A percentile compares a stretch with the other conserved stretches of the same genome.
These are phyloP conservation scores for Tulasnella sp. DNA, from an alignment of 768 basidiomycete species.

Conservation along the genomic window DNA sequence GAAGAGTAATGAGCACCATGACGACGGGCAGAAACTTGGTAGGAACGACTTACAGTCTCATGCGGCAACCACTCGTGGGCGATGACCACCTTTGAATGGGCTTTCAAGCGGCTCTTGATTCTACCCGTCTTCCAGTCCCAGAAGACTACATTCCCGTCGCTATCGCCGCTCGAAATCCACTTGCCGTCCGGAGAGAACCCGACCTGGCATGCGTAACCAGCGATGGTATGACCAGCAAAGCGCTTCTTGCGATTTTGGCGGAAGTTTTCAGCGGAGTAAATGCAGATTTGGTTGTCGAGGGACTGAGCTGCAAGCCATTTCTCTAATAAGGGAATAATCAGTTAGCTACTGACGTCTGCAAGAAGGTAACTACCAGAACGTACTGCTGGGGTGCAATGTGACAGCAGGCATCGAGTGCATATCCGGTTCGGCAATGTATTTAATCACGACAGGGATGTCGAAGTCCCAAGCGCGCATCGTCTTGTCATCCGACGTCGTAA, in stretches of 20 bases:
- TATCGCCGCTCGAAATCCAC: slow-evolving; percentile 96
- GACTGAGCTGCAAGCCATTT: slow-evolving; percentile 98
- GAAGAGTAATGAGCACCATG: not conserved
- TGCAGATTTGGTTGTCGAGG: slow-evolving; percentile 94
- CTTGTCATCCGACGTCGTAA: slow-evolving; percentile 98
- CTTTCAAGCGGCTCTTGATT: slow-evolving; percentile 80
- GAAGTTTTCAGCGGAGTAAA: slow-evolving; percentile 97
- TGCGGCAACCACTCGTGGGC: slow-evolving; percentile 97
- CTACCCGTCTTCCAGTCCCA: slow-evolving; percentile 99
- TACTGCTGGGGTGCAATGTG: slow-evolving; percentile 88
- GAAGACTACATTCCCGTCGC: slow-evolving; percentile 88
- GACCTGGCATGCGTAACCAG: slow-evolving; percentile 94
- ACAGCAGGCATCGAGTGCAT: slow-evolving; percentile 99
- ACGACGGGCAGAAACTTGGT: not conserved
- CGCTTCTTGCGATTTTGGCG: slow-evolving; percentile 97
- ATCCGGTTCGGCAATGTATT: slow-evolving; percentile 97
- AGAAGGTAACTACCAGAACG: slow-evolving; percentile 25
- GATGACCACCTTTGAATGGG: slow-evolving; percentile 94
- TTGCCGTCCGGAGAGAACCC: slow-evolving; percentile 98
- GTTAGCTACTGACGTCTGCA: not conserved
- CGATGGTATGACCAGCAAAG: slow-evolving; percentile 92
- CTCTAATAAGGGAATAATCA: slow-evolving; percentile 32
- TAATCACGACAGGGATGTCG: slow-evolving; percentile 98
- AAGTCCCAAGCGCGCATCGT: slow-evolving; percentile 99
- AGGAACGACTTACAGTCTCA: slow-evolving; percentile 66